phyloP scores from a whole-genome alignment of 1,284 basidiomycete species.

The Pseudozyma sp. region DNA sequence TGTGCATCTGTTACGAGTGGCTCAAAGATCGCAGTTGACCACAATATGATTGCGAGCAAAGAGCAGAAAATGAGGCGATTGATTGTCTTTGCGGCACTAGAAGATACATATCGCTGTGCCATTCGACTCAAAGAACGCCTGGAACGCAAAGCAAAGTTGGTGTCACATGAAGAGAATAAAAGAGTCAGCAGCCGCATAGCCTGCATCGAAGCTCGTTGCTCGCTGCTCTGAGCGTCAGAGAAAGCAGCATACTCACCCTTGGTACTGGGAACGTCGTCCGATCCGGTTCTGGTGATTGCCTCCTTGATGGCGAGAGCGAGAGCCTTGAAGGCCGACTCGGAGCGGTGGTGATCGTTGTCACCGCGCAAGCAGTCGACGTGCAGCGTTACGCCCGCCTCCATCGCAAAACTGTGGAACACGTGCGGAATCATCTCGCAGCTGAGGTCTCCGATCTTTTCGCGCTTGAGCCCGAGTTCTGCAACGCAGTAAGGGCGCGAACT shows the following conservation, averaged over 20 bases:
- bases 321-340: conserved; percentile 98
- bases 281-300: conserved; percentile 89
- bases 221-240: too few species aligned
- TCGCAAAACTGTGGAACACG: conserved; percentile 91
- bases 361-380: conserved; percentile 94
- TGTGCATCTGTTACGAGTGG: too few species aligned
- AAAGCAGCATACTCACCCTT: conserved; percentile 77
- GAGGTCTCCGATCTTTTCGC: conserved; percentile 96
- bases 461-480: conserved; percentile 79
- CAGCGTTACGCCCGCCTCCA: conserved; percentile 87
- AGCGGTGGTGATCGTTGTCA: conserved; percentile 97
- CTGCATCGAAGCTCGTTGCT: too few species aligned
- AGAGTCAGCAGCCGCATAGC: too few species aligned
- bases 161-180: too few species aligned
- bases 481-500: conserved; percentile 96
- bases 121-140: neutral
- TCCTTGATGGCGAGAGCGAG: conserved; percentile 93
- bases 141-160: neutral
- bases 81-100: too few species aligned
- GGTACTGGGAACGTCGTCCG: conserved; percentile 92
- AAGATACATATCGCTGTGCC: neutral
- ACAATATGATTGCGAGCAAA: too few species aligned
- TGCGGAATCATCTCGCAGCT: conserved; percentile 92
- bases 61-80: too few species aligned
- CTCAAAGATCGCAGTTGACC: too few species aligned